Conservation (phyloP, 768 basidiomycete genomes). For the Panus rudis region DNA sequence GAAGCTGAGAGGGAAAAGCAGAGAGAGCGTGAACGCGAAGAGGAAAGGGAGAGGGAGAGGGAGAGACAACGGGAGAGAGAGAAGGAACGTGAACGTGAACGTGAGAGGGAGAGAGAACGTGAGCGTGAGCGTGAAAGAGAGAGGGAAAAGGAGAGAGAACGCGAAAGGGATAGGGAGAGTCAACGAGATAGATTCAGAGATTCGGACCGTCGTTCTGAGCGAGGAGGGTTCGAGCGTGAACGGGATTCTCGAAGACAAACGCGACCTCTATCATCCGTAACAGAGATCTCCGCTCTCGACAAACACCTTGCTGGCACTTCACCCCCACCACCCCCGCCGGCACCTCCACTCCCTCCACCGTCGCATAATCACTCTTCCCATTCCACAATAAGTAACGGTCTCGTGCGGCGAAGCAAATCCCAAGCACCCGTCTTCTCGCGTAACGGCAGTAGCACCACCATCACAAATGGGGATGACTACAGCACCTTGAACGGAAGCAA, state of each 20-base stretch:
- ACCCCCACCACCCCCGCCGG: no score
- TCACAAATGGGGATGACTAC: not conserved
- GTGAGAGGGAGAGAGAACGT: slow-evolving; percentile 10
- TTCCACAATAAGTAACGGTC: not conserved
- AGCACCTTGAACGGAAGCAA: slow-evolving; percentile 12
- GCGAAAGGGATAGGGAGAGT: slow-evolving; percentile 1
- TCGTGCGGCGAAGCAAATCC: not conserved
- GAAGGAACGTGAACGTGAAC: slow-evolving; percentile 13
- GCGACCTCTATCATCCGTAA: no score
- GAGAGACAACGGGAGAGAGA: slow-evolving; percentile 6
- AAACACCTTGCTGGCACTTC: no score
- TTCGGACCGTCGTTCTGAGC: not conserved
- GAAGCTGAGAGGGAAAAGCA: slow-evolving; percentile 12
- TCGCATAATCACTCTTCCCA: not conserved
- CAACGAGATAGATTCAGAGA: not conserved
- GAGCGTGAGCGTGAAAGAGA: slow-evolving; percentile 13
- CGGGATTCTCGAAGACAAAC: no score
- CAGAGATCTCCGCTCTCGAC: no score
- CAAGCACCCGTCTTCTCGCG: not conserved
- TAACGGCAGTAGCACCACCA: no score
- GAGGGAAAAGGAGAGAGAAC: slow-evolving; percentile 8
- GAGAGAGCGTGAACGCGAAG: slow-evolving; percentile 2
- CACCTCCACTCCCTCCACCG: not conserved
- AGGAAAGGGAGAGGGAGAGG: slow-evolving; percentile 8
- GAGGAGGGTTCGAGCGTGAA: not conserved